Evolutionary conservation across 306 rosid species (phyloP).

Genomic region (Sophora flavescens): DNA sequence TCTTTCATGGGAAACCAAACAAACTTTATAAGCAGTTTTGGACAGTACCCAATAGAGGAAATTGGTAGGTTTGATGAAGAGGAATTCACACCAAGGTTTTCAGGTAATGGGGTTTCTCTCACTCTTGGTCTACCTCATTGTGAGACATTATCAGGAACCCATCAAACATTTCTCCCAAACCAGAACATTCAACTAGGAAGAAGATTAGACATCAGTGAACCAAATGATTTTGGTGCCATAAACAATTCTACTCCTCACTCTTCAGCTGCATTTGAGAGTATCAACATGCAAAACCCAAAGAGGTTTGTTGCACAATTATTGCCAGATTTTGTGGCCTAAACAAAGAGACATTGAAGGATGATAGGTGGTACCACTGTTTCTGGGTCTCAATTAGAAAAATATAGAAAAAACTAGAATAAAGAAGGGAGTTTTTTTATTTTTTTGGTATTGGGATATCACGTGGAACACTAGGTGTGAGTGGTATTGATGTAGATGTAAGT

Average conservation of each 20-base stretch:
- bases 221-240: constrained; percentile 69
- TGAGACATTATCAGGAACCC: constrained; percentile 74
- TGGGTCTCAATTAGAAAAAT: constrained; percentile 19
- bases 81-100: constrained; percentile 76
- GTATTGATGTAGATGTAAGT: no score
- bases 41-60: constrained; percentile 90
- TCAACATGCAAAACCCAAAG: constrained; percentile 90
- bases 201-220: constrained; percentile 73
- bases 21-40: constrained; percentile 80
- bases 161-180: constrained; percentile 73
- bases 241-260: constrained; percentile 72
- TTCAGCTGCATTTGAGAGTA: constrained; percentile 77
- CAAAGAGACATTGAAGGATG: constrained; percentile 30
- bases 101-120: constrained; percentile 89
- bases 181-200: constrained; percentile 80
- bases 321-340: constrained; percentile 86
- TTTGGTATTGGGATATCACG: no score
- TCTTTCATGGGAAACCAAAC: constrained; percentile 81
- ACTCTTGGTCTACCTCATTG: constrained; percentile 96
- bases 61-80: constrained; percentile 83
- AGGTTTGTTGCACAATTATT: constrained; percentile 91
- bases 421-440: no score
- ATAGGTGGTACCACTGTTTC: constrained; percentile 27
- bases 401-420: constrained; percentile 71
- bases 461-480: constrained; percentile 7